Evolutionary conservation across 2,329 filamentous ascomycete genomes (phyloP).

Genomic region (Fusarium sp.): DNA sequence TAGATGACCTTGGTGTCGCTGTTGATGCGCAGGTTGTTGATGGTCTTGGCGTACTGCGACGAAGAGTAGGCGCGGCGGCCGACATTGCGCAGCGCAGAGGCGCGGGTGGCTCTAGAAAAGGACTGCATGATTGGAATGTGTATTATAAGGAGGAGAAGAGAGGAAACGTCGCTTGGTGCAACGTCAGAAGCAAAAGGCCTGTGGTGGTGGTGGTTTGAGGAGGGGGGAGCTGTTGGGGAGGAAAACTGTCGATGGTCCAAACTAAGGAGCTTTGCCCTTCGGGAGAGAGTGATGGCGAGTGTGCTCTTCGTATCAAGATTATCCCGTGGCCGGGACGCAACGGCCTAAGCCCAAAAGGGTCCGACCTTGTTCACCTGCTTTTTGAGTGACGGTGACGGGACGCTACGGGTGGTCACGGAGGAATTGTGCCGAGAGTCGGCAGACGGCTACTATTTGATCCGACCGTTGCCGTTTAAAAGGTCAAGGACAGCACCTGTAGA

Average conservation of each 20-base stretch:
- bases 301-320: slow-evolving; percentile 45
- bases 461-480: slow-evolving; percentile 23
- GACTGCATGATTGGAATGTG: slow-evolving; percentile 78
- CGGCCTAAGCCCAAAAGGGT: slow-evolving; percentile 41
- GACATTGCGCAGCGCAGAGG: slow-evolving; percentile 74
- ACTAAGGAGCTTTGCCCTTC: slow-evolving; percentile 36
- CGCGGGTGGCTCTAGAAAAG: slow-evolving; percentile 78
- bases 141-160: slow-evolving; percentile 11
- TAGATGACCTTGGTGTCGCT: slow-evolving; percentile 92
- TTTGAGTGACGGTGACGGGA: slow-evolving; percentile 3
- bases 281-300: slow-evolving; percentile 24
- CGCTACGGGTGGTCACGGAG: slow-evolving; percentile 47
- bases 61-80: slow-evolving; percentile 81
- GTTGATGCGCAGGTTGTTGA: slow-evolving; percentile 93
- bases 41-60: slow-evolving; percentile 77
- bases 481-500: neutral
- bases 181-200: slow-evolving; percentile 27
- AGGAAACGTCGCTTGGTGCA: slow-evolving; percentile 26
- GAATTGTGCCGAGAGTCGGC: slow-evolving; percentile 38
- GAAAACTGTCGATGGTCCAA: slow-evolving; percentile 43
- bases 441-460: slow-evolving; percentile 42
- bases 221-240: slow-evolving; percentile 33
- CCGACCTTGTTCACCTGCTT: slow-evolving; percentile 27
- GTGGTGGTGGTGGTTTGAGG: slow-evolving; percentile 2
- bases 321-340: slow-evolving; percentile 44